A percentile compares a stretch with the other conserved stretches of the same genome.
Conservation (phyloP, 139 green algal genomes). For the Zygnema circumcarinatum region DNA sequence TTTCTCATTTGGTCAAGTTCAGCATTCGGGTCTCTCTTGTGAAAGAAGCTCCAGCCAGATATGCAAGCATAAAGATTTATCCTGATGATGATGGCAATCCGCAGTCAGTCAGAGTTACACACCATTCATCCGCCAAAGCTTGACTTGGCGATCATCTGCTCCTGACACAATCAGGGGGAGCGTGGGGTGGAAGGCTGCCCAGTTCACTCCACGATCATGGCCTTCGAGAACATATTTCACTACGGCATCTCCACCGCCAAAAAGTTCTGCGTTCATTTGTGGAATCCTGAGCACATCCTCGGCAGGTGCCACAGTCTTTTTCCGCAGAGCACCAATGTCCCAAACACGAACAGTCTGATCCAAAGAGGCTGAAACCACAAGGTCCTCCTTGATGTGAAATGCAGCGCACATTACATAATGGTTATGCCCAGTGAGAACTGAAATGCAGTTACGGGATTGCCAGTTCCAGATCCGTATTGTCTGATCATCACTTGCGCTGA, state of each 20-base stretch:
- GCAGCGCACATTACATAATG: constrained; percentile 99
- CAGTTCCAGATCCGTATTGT: constrained; percentile 99
- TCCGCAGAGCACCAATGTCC: constrained; percentile 95
- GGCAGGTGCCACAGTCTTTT: constrained; percentile 88
- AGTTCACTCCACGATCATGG: constrained; percentile 99
- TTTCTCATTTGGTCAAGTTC: too few relatives aligned
- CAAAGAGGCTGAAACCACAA: constrained; percentile 88
- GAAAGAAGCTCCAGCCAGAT: too few relatives aligned
- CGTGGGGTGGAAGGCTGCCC: constrained; percentile 96
- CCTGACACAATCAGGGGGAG: constrained; percentile 98
- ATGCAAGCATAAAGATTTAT: too few relatives aligned
- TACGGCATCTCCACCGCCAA: constrained; percentile 94
- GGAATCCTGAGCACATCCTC: constrained; percentile 86
- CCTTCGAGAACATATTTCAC: constrained; percentile 99
- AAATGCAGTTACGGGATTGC: constrained; percentile 94
- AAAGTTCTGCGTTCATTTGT: constrained; percentile 93
- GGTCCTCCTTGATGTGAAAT: constrained; percentile 97
- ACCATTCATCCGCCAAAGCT: constrained; percentile 98
- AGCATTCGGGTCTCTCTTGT: too few relatives aligned
- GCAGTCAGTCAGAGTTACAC: too few relatives aligned
- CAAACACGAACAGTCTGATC: constrained; percentile 98
- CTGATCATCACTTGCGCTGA: constrained; percentile 92
- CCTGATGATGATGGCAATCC: too few relatives aligned
- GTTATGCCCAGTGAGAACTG: constrained; percentile 98
- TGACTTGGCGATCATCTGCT: constrained; percentile 98